A percentile compares a stretch with the other conserved stretches of the same genome.
phyloP scores from a whole-genome alignment of 257 asterid species.

The Capsicum rhomboideum region DNA sequence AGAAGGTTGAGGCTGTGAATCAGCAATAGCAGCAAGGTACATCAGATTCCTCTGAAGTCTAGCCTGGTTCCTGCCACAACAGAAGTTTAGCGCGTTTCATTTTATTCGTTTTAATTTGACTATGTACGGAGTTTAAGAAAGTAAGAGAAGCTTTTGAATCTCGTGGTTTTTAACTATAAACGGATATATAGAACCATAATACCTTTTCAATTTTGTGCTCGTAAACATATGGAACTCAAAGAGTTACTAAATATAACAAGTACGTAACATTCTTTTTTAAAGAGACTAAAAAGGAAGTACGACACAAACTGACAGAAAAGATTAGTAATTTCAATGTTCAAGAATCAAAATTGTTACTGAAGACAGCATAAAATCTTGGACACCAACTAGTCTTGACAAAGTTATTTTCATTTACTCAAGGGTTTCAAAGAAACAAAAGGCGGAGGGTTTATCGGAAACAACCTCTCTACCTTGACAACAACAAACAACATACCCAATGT shows the following conservation, averaged over 20 bases:
- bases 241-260: too few relatives aligned
- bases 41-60: conserved; percentile 83
- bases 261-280: too few relatives aligned
- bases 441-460: too few relatives aligned
- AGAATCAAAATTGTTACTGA: background rate
- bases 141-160: background rate
- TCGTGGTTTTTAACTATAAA: too few relatives aligned
- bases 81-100: background rate
- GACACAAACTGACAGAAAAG: background rate
- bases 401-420: background rate
- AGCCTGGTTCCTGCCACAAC: conserved; percentile 65
- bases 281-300: background rate
- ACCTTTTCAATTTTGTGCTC: too few relatives aligned
- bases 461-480: too few relatives aligned
- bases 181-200: too few relatives aligned
- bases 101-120: background rate
- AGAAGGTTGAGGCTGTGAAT: conserved; percentile 93
- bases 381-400: background rate
- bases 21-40: conserved; percentile 98
- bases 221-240: too few relatives aligned
- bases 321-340: background rate
- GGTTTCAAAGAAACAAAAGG: too few relatives aligned
- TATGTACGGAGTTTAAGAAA: background rate
- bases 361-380: background rate
- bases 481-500: too few relatives aligned